Evolutionary conservation across 495 filamentous ascomycete genomes (phyloP).

Genomic region (Ascobolus immersus): DNA sequence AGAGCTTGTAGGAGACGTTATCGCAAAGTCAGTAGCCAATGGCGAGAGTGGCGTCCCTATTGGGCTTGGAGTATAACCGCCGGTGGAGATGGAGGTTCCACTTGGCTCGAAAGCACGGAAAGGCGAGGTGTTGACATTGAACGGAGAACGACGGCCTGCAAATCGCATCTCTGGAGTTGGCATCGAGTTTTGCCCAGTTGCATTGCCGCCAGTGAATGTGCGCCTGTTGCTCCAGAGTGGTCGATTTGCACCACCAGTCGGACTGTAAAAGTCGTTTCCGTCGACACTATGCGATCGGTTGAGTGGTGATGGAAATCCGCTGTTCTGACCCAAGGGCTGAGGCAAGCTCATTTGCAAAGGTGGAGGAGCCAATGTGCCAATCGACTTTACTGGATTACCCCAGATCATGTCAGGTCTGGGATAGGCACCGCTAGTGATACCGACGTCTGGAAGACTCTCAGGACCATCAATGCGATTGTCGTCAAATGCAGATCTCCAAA

Average conservation of each 20-base stretch:
- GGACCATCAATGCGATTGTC: constrained; percentile 16
- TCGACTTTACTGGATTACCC: constrained; percentile 10
- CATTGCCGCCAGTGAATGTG: no score
- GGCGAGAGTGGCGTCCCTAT: constrained; percentile 65
- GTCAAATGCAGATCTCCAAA: constrained; percentile 26
- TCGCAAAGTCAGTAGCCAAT: constrained; percentile 57
- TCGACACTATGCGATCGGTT: constrained; percentile 11
- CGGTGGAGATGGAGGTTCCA: constrained; percentile 25
- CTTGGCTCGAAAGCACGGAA: constrained; percentile 14
- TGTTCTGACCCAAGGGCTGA: constrained; percentile 5
- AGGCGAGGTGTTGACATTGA: constrained; percentile 14
- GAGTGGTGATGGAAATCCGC: constrained; percentile 9
- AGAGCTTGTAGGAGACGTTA: constrained; percentile 13
- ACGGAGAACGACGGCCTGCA: constrained; percentile 16
- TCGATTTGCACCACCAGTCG: constrained; percentile 12
- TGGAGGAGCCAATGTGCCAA: constrained; percentile 6
- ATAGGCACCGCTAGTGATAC: constrained; percentile 18
- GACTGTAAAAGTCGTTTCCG: constrained; percentile 9
- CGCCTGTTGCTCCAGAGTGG: constrained; percentile 14
- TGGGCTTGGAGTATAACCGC: constrained; percentile 39
- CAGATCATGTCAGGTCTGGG: constrained; percentile 17
- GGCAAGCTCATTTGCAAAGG: no score
- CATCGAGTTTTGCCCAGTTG: no score
- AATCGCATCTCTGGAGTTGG: constrained; percentile 15
- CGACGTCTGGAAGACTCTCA: constrained; percentile 14